These are phyloP conservation scores for Picocystis sp. DNA, from an alignment of 163 green algal genomes.

Conservation along the genomic window DNA sequence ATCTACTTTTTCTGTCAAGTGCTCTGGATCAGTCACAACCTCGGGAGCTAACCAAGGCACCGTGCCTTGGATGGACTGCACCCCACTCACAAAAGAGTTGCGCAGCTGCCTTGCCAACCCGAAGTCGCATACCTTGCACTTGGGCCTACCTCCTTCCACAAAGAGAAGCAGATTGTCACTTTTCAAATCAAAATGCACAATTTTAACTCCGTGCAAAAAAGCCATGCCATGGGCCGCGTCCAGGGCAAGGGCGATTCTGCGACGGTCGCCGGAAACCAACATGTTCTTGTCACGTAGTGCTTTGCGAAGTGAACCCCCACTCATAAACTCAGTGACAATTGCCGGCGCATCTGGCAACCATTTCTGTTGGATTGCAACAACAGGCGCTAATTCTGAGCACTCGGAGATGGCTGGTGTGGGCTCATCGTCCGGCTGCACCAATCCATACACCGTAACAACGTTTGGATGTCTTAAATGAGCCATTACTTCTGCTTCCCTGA, in stretches of 20 bases:
- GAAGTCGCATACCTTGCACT: conserved; percentile 59
- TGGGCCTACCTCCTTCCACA: conserved; percentile 40
- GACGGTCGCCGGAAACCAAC: conserved; percentile 33
- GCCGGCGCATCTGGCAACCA: conserved; percentile 21
- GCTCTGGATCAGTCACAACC: conserved; percentile 49
- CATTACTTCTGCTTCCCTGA: conserved; percentile 49
- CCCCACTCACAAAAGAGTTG: conserved; percentile 30
- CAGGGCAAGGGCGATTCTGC: conserved; percentile 46
- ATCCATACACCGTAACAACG: conserved; percentile 52
- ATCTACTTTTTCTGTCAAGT: conserved; percentile 32
- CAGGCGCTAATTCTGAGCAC: too few species aligned
- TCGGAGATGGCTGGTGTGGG: too few species aligned
- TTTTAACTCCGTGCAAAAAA: conserved; percentile 55
- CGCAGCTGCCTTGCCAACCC: conserved; percentile 41
- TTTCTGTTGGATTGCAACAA: too few species aligned
- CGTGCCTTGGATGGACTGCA: conserved; percentile 39
- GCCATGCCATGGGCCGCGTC: conserved; percentile 62
- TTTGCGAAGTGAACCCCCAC: conserved; percentile 29
- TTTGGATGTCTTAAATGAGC: conserved; percentile 45
- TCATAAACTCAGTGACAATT: conserved; percentile 57
- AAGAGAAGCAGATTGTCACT: conserved; percentile 49
- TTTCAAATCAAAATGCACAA: conserved; percentile 71
- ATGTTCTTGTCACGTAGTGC: conserved; percentile 40
- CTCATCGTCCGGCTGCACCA: conserved; percentile 33
- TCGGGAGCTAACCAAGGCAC: conserved; percentile 66